These are phyloP conservation scores for Amphicarpaea edgeworthii DNA, from an alignment of 306 rosid species.

Conservation along the genomic window DNA sequence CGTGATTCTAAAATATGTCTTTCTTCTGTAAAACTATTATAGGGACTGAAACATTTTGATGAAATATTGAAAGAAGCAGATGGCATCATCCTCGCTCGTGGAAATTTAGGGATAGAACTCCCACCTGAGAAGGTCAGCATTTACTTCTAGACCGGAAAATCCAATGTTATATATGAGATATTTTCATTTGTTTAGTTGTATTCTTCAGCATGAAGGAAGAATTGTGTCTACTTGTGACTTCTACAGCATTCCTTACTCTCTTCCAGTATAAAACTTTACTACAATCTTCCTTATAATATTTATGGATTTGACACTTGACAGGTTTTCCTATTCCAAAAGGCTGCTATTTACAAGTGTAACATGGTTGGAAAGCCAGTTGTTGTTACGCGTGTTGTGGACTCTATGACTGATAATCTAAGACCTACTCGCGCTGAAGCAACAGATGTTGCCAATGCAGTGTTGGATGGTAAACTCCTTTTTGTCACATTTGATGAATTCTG, in stretches of 20 bases:
- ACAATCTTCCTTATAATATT: not conserved
- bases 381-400: constrained; percentile 94
- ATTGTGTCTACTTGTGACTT: constrained; percentile 19
- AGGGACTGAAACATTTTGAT: constrained; percentile 87
- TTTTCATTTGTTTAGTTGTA: constrained; percentile 20
- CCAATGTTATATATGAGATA: constrained; percentile 16
- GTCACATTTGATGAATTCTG: constrained; percentile 29
- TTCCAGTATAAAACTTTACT: not conserved
- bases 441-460: constrained; percentile 98
- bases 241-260: constrained; percentile 13
- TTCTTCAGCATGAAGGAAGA: not conserved
- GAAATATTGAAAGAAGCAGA: constrained; percentile 90
- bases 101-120: constrained; percentile 90
- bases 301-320: constrained; percentile 50
- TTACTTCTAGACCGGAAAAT: constrained; percentile 22
- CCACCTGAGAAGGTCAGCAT: constrained; percentile 92
- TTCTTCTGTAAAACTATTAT: constrained; percentile 30
- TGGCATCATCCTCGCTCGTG: constrained; percentile 83
- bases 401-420: constrained; percentile 95
- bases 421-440: constrained; percentile 99
- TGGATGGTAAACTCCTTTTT: constrained; percentile 70
- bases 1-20: constrained; percentile 37
- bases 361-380: constrained; percentile 99
- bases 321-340: constrained; percentile 95
- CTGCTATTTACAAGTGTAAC: constrained; percentile 96